Base-by-base conservation (phyloP, 495 filamentous ascomycete species). In the Podospora australis region DNA sequence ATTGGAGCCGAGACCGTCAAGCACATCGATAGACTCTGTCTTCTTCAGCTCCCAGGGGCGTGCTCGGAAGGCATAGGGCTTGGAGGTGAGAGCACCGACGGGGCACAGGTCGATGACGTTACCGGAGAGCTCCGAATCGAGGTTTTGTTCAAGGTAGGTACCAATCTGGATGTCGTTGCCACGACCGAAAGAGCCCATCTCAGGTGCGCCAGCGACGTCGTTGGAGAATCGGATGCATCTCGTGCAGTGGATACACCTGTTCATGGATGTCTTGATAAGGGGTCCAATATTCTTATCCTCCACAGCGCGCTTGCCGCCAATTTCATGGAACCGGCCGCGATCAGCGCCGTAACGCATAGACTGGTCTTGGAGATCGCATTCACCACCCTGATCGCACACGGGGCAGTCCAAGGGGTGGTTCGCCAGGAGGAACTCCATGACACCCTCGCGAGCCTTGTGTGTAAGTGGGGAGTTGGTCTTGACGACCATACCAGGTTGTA, bases 181-280 rank as follows among this genome's bases (percentile, higher is more conserved):
- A 69, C 92, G 85, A 55, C 92, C 92, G 4, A 86, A 87, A 13
- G 89, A 92, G 56, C 92, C 92, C 52, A 98, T 74, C 66, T 98
- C 92, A 14, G 92, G 88, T 39, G 92, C 92, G 54, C 92, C 92
- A 23, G 92, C 92, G 53, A 98, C 77, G 65, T 98, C 92, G 67
- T 96, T 98, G 62, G 92, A 88, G 68, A 98, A 98, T 56, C 92
- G 89, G 52, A 98, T 80, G 70, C 92, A 98, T 61, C 92, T 81
- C 56, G 92, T 97, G 73, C 92, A 98, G 71, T 98, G 92, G 63
- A 98, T 98, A 72, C 92, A 98, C 62, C 92, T 77, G 73, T 97
- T 98, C 92, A 98, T 98, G n/a, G 94, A 97, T 13, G 92, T 98
- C 77, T 98, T 98, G 65, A 98, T 84, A 48, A 98, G 68, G n/a